Base-by-base conservation (phyloP, 257 asterid genomes). In the Nicotiana benthamiana region DNA sequence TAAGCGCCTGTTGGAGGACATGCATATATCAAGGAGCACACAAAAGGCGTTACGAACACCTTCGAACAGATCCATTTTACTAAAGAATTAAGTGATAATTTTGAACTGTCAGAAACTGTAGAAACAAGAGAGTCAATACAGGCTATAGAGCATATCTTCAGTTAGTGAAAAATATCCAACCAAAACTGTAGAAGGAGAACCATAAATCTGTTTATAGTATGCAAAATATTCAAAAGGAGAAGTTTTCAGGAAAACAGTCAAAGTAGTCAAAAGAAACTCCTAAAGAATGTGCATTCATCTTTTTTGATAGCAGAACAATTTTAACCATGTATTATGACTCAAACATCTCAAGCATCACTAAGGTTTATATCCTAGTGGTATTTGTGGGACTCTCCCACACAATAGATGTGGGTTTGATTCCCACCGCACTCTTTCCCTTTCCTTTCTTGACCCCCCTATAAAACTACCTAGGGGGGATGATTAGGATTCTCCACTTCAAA, bases 1-100 rank as follows among this genome's bases (percentile, higher is more conserved):
- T 43, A 72, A 72, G 59, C 4, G 15, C 36, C 60, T 6, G 22
- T 13, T 7, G 24, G 34, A 72, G 27, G 57, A 72, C 78, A 72
- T 72, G 60, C 78, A 83, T 83, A 53, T 61, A 28, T 82, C 61
- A 64, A 78, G 7, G 59, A 34, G 43, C 54, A 83, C 54, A 40
- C 2, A 74, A 62, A 77, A 28, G 28, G 57, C 0, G 20, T 68
- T 68, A 13, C 59, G 17, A 28, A 72, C 20, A 72, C 54, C 54
- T 51, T 22, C 46, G 12, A 72, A 72, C 36, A 46, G 40, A 46
- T 6, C 40, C 22, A 72, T 46, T 70, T 43, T 72, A 72, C 60
- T 22, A 72, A 72, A 40, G 1, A 18, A 13, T 72, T 46, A 22
- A 30, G 78, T 72, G 59, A 3, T 22, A 26, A 22, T 24, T 46